Base-by-base conservation (phyloP, 192 early-diverging fungal genomes). In the Backusella westeae region DNA sequence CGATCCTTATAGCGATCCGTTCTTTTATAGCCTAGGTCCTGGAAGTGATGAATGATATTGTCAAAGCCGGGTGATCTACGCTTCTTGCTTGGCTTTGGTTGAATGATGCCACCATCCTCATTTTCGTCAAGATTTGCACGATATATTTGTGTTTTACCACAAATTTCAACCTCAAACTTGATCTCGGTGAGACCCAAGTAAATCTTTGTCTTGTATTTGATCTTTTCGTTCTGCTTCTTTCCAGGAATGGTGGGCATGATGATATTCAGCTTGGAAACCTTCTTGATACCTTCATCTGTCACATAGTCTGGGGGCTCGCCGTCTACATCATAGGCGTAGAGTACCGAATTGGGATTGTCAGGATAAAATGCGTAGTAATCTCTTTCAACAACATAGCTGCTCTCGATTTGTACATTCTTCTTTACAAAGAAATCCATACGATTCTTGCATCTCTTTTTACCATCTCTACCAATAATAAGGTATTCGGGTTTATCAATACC, bases 391-490 rank as follows among this genome's bases (percentile, higher is more conserved):
- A 73, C 78, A 38, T 78, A 75, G 44, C 78, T 79, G 36, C 80
- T 83, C 21, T 83, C 74, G 78, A 71, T 23, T 49, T 23, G 59
- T n/a, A 52, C 49, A 70, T 67, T 26, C 9, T 35, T 79, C 1
- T 78, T 78, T 3, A 87, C 85, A 78, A 85, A 87, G 3, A 87
- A 83, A 35, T 81, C 84, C 78, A 87, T 84, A 4, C 83, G 76
- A 29, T 87, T 84, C 46, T 87, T 82, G 75, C 85, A 87, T 5
- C 85, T 81, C 14, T 83, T 71, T 74, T 82, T 82, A 17, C 83
- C 83, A 78, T 87, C 85, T 26, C 82, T 77, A 10, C 83, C 78
- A 7, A 80, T 77, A 36, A 87, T 87, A 59, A 80, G 83, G 41
- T 87, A 85, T 8, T 76, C 79, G 10, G 75, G 76, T 6, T 81